Conservation (phyloP, 495 filamentous ascomycete genomes). For the Rhypophila decipiens region DNA sequence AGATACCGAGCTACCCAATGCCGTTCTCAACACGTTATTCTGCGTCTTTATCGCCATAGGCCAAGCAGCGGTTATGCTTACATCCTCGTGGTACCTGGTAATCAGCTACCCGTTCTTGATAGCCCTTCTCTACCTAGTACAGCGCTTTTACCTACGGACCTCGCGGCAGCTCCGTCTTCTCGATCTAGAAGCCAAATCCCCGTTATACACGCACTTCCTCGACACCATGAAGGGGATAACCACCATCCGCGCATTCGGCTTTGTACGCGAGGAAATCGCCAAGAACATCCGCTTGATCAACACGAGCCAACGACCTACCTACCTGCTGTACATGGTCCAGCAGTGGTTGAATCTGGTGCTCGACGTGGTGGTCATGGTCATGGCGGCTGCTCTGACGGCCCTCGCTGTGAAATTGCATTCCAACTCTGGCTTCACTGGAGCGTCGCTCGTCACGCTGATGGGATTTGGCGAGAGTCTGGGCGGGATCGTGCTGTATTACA, state of each 20-base stretch:
- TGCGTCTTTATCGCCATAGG: conserved; percentile 1
- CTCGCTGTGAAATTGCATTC: conserved; percentile 17
- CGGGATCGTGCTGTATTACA: conserved; percentile 19
- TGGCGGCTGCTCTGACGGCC: conserved; percentile 28
- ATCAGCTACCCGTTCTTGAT: conserved; percentile 26
- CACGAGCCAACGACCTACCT: conserved; percentile 37
- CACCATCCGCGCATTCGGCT: conserved; percentile 43
- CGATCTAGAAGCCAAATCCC: conserved; percentile 40
- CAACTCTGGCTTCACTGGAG: conserved; percentile 20
- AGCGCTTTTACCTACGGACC: conserved; percentile 50
- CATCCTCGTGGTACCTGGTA: conserved; percentile 18
- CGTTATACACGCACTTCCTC: conserved; percentile 33
- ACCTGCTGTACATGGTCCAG: conserved; percentile 42
- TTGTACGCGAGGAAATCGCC: conserved; percentile 30
- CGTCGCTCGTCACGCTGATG: conserved; percentile 4
- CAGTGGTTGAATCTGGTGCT: conserved; percentile 44
- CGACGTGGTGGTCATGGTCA: conserved; percentile 34
- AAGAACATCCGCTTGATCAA: conserved; percentile 48
- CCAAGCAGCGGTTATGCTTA: conserved; percentile 25
- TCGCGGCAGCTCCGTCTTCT: conserved; percentile 53
- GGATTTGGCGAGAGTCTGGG: not conserved
- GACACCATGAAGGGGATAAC: conserved; percentile 34
- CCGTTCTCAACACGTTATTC: not conserved
- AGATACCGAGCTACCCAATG: conserved; percentile 15
- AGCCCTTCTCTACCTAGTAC: conserved; percentile 37